A percentile compares a stretch with the other conserved stretches of the same genome.
phyloP scores from a whole-genome alignment of 345 rosid genomes.

The Nephelium lappaceum region DNA sequence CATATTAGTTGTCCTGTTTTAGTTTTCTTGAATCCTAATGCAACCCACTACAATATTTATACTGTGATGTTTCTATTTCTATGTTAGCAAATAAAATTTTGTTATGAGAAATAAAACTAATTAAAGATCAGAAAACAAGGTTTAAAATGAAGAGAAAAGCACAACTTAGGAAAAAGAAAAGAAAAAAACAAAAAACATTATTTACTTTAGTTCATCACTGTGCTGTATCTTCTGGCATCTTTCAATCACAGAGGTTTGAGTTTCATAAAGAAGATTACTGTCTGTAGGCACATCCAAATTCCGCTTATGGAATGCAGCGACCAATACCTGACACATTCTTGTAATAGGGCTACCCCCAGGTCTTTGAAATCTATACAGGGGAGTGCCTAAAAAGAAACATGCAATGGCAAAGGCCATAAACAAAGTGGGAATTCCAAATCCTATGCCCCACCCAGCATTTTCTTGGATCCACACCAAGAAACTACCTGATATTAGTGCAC shows the following conservation, averaged over 20 bases:
- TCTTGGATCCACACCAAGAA: conserved; percentile 91
- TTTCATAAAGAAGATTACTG: conserved; percentile 66
- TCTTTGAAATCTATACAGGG: conserved; percentile 82
- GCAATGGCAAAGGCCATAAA: conserved; percentile 85
- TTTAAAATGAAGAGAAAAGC: conserved; percentile 1
- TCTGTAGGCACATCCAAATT: conserved; percentile 61
- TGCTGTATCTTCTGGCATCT: conserved; percentile 83
- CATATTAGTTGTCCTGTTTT: neutral
- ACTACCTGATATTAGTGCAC: conserved; percentile 86
- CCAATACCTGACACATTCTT: conserved; percentile 81
- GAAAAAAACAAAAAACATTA: neutral
- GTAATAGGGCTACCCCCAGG: conserved; percentile 96
- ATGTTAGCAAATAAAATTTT: neutral
- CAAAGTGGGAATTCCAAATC: conserved; percentile 90
- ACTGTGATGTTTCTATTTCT: neutral
- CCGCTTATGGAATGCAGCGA: conserved; percentile 73
- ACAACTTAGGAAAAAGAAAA: neutral
- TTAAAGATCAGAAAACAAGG: neutral
- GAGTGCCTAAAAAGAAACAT: conserved; percentile 88
- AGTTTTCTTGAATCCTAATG: neutral
- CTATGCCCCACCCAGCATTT: conserved; percentile 91
- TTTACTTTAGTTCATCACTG: conserved; percentile 65
- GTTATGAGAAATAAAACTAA: neutral
- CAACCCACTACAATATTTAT: neutral
- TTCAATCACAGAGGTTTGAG: conserved; percentile 60